Base-by-base conservation (phyloP, 192 early-diverging fungal genomes). In the Diversispora eburnea region DNA sequence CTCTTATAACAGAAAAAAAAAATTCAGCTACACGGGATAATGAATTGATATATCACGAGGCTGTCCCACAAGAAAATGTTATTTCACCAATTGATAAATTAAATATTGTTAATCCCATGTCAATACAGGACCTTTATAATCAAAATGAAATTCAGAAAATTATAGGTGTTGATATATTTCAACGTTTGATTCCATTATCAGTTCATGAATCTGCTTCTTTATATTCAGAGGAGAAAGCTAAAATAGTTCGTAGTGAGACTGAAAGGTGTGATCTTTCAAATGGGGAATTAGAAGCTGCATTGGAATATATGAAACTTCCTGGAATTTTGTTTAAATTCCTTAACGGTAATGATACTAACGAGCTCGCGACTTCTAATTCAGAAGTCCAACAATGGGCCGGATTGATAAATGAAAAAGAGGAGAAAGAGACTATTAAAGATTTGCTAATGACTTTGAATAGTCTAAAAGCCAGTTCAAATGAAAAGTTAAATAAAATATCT, bases 191-290 rank as follows among this genome's bases (percentile, higher is more conserved):
- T 42, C 97, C 97, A 0, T 82, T 99, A 55, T 85, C 88, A n/a
- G 93, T 99, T 1, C 95, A 97, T 78, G 94, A 98, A 81, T 89
- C 92, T 52, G 86, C 95, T 13, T 94, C 92, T 25, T 67, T 98
- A 71, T 99, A 99, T 74, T 95, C 94, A 22, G 97, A 98, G 77
- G 95, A 97, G 77, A 94, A 97, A 82, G 95, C 94, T 19, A 95
- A 95, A 82, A 73, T 99, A 46, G 85, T 97, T 7, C 89, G 97
- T 25, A 78, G 84, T 22, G 92, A 95, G 62, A 86, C 88, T 22
- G 94, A 90, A 71, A 81, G 85, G 72, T 91, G 90, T 42, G 93
- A 94, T 58, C 74, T 89, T 6, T 91, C 94, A 6, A 91, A 98
- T 77, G 88, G 83, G 33, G 95, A 99, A 74, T 77, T 97, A 15